Evolutionary conservation across 768 basidiomycete genomes (phyloP).

Genomic region (Tricholomella constricta): DNA sequence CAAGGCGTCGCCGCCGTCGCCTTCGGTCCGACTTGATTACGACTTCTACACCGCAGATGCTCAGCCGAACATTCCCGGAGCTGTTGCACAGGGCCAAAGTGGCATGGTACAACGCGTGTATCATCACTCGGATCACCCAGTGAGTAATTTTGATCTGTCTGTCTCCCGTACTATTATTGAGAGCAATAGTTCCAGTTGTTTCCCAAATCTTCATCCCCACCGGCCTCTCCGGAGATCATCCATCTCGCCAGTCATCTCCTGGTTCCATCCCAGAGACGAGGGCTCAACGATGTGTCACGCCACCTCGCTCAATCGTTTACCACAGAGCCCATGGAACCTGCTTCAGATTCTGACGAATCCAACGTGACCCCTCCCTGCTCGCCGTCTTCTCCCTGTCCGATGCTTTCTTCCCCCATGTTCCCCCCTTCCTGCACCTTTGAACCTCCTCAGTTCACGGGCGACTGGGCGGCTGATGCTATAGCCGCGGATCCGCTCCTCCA

Average conservation of each 20-base stretch:
- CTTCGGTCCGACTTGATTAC: neutral
- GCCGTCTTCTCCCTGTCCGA: neutral
- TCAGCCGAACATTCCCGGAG: neutral
- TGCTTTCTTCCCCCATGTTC: neutral
- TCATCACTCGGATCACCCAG: neutral
- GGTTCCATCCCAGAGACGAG: neutral
- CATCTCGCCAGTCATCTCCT: neutral
- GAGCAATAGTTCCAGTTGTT: neutral
- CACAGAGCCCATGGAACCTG: neutral
- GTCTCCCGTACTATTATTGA: no score
- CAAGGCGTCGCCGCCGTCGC: neutral
- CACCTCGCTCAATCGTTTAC: neutral
- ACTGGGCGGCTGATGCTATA: slow-evolving; percentile 17
- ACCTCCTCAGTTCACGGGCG: slow-evolving; percentile 11
- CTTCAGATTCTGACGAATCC: neutral
- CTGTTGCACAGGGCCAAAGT: neutral
- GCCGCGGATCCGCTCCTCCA: neutral
- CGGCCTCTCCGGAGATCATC: neutral
- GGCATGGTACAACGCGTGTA: neutral
- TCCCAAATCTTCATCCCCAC: neutral
- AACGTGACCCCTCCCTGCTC: neutral
- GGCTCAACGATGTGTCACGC: neutral
- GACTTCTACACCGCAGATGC: neutral
- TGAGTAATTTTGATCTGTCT: neutral
- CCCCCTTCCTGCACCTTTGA: neutral